A percentile compares a stretch with the other conserved stretches of the same genome.
Evolutionary conservation across 805 yeast genomes (phyloP).

Genomic region (Phaffomyces antillensis): DNA sequence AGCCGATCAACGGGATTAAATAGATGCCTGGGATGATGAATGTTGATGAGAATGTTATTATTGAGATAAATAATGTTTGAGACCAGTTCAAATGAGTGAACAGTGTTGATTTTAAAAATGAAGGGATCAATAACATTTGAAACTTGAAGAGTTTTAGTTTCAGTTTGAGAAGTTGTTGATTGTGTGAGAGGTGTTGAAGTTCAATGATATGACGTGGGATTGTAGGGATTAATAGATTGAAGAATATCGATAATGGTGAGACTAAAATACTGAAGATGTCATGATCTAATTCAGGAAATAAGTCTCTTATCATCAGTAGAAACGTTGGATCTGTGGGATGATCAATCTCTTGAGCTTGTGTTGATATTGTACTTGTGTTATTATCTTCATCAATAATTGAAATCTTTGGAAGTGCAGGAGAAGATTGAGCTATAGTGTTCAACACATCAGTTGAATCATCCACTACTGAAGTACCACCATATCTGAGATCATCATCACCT

Average conservation of each 20-base stretch:
- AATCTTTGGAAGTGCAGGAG: no score
- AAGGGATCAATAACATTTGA: conserved; percentile 1
- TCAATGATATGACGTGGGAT: background rate
- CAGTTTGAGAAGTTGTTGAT: background rate
- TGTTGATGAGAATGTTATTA: background rate
- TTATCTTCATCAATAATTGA: background rate
- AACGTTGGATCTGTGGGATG: no score
- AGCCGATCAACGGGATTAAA: conserved; percentile 45
- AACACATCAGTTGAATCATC: no score
- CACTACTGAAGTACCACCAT: no score
- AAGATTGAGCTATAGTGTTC: no score
- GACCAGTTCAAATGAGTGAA: background rate
- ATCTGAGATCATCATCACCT: no score
- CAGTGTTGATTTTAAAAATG: background rate
- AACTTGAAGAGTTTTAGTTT: background rate
- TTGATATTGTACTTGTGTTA: background rate
- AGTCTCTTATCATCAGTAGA: no score
- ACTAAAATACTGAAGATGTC: background rate
- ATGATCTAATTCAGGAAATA: no score
- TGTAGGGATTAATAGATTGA: conserved; percentile 4
- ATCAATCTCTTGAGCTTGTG: no score
- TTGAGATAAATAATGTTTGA: background rate
- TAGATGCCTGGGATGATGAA: background rate
- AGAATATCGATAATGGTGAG: conserved; percentile 2
- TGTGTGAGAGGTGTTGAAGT: background rate